A percentile compares a stretch with the other conserved stretches of the same genome.
Conservation (phyloP, 805 yeast species). For the Saccharomycopsis synnaedendra region DNA sequence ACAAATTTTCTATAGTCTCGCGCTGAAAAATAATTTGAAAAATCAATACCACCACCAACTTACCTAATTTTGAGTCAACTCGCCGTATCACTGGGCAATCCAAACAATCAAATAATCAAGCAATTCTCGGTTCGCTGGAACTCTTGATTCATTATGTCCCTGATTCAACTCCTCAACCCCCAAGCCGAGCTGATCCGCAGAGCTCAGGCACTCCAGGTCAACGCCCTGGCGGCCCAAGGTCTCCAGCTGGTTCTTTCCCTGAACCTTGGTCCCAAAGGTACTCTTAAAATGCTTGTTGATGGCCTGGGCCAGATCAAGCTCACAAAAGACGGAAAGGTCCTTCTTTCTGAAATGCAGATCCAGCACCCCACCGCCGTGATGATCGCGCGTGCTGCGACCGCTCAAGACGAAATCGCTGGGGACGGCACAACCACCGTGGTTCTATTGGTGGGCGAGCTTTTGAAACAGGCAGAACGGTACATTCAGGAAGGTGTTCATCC, state of each 20-base stretch:
- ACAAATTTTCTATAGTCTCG: too few relatives aligned
- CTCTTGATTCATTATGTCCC: conserved; percentile 29
- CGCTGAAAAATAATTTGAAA: too few relatives aligned
- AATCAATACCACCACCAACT: too few relatives aligned
- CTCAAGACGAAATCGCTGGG: conserved; percentile 98
- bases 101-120: too few relatives aligned
- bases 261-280: conserved; percentile 94
- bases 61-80: too few relatives aligned
- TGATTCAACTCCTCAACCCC: conserved; percentile 85
- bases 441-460: conserved; percentile 83
- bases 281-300: conserved; percentile 91
- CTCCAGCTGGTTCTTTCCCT: conserved; percentile 85
- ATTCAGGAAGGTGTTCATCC: conserved; percentile 95
- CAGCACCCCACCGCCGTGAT: conserved; percentile 82
- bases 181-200: conserved; percentile 96
- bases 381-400: conserved; percentile 96
- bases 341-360: conserved; percentile 93
- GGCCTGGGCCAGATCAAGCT: conserved; percentile 93
- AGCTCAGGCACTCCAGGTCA: conserved; percentile 90
- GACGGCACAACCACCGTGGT: conserved; percentile 98
- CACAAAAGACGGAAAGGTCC: conserved; percentile 94
- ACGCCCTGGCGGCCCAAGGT: conserved; percentile 94
- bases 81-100: too few relatives aligned
- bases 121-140: too few relatives aligned
- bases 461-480: conserved; percentile 89